A percentile compares a stretch with the other conserved stretches of the same genome.
phyloP scores from a whole-genome alignment of 352 stramenopile genomes.

The Phytophthora pseudosyringae region DNA sequence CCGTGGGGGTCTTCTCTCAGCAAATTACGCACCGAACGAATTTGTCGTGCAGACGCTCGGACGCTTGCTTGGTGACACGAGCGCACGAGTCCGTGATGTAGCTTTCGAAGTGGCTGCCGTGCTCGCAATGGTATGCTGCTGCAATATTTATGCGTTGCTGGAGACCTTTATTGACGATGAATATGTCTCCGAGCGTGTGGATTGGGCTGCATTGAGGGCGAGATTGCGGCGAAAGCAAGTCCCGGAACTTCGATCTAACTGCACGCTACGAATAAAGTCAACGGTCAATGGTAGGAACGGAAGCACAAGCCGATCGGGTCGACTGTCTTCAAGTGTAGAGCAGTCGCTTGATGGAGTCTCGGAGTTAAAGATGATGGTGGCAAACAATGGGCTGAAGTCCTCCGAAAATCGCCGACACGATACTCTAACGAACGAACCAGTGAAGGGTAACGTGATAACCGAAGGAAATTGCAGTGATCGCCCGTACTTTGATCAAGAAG shows the following conservation, averaged over 20 bases:
- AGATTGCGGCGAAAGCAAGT: slow-evolving; percentile 47
- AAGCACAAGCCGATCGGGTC: slow-evolving; percentile 4
- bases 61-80: slow-evolving; percentile 57
- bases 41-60: slow-evolving; percentile 49
- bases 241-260: slow-evolving; percentile 45
- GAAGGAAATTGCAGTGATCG: slow-evolving; percentile 51
- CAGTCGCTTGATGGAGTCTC: slow-evolving; percentile 48
- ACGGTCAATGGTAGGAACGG: neutral
- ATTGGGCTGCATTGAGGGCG: slow-evolving; percentile 51
- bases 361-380: slow-evolving; percentile 44
- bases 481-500: slow-evolving; percentile 40
- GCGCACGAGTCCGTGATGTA: slow-evolving; percentile 44
- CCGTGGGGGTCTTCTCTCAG: slow-evolving; percentile 25
- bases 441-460: slow-evolving; percentile 9
- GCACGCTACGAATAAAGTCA: slow-evolving; percentile 29
- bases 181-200: slow-evolving; percentile 54
- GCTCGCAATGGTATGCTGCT: slow-evolving; percentile 33
- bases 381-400: slow-evolving; percentile 5
- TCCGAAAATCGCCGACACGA: neutral
- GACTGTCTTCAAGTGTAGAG: slow-evolving; percentile 29
- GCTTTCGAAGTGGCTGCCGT: slow-evolving; percentile 56
- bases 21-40: slow-evolving; percentile 25
- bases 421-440: slow-evolving; percentile 3
- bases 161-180: slow-evolving; percentile 62
- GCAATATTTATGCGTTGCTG: slow-evolving; percentile 54